Percentiles rank a stretch among this genome's conserved stretches.
These are phyloP conservation scores for Colletotrichum cordylinicola DNA, from an alignment of 2,329 filamentous ascomycete genomes.

Conservation along the genomic window DNA sequence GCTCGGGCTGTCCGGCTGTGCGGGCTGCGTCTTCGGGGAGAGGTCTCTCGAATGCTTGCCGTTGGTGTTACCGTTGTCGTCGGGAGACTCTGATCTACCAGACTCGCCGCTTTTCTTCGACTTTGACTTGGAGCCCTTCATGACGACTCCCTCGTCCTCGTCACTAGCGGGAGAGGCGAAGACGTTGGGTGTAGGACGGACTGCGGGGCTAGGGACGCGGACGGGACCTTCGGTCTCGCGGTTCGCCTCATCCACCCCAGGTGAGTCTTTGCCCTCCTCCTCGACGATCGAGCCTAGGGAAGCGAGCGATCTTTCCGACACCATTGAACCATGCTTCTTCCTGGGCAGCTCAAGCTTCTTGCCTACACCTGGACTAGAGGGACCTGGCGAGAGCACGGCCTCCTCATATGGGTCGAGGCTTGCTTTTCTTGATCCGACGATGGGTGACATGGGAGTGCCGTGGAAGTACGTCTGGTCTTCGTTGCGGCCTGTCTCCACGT, in stretches of 20 bases:
- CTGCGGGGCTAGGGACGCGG: constrained; percentile 33
- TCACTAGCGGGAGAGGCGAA: constrained; percentile 33
- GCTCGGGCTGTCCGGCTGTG: neutral
- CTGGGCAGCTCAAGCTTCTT: constrained; percentile 34
- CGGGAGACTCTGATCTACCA: neutral
- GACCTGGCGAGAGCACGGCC: constrained; percentile 35
- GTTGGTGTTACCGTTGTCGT: constrained; percentile 6
- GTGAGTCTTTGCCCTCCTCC: constrained; percentile 32
- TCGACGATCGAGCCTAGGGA: constrained; percentile 55
- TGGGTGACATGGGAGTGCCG: constrained; percentile 39
- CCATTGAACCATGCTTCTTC: constrained; percentile 27
- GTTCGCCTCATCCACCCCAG: constrained; percentile 15
- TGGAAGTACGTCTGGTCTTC: constrained; percentile 44
- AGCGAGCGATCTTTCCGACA: constrained; percentile 39
- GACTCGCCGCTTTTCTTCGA: neutral
- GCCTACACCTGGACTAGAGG: constrained; percentile 36
- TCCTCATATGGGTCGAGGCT: constrained; percentile 44
- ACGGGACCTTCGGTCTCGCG: constrained; percentile 13
- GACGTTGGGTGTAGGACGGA: constrained; percentile 25
- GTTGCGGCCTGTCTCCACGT: constrained; percentile 48
- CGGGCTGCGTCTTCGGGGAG: neutral
- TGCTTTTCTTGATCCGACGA: constrained; percentile 36
- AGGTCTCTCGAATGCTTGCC: neutral
- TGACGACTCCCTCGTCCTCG: constrained; percentile 48
- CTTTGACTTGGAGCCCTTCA: constrained; percentile 28